A percentile compares a stretch with the other conserved stretches of the same genome.
These are phyloP conservation scores for Diaporthe aspalathi DNA, from an alignment of 2,329 filamentous ascomycete species.

Conservation along the genomic window DNA sequence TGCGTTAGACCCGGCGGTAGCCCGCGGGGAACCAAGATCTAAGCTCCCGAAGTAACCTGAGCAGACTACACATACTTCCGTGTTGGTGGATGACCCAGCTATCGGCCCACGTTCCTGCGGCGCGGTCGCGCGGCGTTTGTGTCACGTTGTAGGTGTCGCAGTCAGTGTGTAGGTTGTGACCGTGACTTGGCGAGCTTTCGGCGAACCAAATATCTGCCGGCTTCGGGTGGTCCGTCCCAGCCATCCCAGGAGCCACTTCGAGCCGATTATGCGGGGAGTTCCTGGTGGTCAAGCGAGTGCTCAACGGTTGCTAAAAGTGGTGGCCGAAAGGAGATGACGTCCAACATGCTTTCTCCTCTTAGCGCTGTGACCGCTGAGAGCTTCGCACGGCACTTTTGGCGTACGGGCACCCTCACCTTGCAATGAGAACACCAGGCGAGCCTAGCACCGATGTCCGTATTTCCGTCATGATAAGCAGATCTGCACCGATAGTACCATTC, in stretches of 20 bases:
- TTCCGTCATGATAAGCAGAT: slow-evolving; percentile 17
- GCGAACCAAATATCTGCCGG: slow-evolving; percentile 38
- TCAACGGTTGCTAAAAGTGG: slow-evolving; percentile 33
- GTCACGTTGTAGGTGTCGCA: slow-evolving; percentile 13
- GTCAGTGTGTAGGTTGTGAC: slow-evolving; percentile 8
- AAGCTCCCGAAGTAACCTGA: slow-evolving; percentile 15
- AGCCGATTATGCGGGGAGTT: slow-evolving; percentile 38
- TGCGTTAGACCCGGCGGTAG: slow-evolving; percentile 12
- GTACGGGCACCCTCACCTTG: neutral
- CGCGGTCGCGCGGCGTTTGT: slow-evolving; percentile 13
- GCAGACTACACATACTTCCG: slow-evolving; percentile 2
- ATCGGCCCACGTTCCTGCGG: neutral
- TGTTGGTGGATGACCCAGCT: neutral
- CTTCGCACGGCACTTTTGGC: slow-evolving; percentile 21
- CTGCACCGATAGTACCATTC: slow-evolving; percentile 1
- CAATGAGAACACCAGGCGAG: neutral
- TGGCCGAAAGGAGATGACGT: slow-evolving; percentile 10
- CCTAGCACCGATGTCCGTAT: slow-evolving; percentile 23
- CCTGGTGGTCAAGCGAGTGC: neutral
- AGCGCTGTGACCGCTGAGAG: slow-evolving; percentile 18
- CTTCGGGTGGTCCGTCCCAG: neutral
- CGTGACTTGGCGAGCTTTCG: slow-evolving; percentile 22
- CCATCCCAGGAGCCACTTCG: slow-evolving; percentile 29
- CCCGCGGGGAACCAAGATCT: slow-evolving; percentile 15
- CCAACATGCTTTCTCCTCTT: neutral